Conservation (phyloP, 371 early-diverging fungal genomes). For the Rhizomucor miehei region DNA sequence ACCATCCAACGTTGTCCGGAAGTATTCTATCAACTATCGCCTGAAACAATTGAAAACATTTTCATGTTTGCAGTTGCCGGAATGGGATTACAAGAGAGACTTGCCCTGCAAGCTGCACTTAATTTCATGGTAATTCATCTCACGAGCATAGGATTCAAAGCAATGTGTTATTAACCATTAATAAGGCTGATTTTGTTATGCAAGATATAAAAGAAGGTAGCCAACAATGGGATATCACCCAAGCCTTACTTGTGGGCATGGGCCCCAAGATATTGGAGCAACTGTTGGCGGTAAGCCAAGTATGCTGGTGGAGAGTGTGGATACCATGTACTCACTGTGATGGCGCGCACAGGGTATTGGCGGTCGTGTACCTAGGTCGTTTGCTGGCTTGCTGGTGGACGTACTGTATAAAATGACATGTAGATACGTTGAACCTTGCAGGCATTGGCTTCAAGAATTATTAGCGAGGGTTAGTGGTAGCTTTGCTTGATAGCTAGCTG, state of each 20-base stretch:
- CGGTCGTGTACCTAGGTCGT: constrained; percentile 69
- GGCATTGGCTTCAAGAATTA: constrained; percentile 57
- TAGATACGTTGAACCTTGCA: constrained; percentile 47
- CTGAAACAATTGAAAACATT: constrained; percentile 44
- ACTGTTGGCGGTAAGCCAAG: constrained; percentile 41
- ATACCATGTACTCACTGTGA: no score
- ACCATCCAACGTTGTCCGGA: constrained; percentile 52
- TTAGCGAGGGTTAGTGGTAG: constrained; percentile 48
- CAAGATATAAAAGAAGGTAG: constrained; percentile 43
- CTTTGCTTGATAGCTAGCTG: neutral
- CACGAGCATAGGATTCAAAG: neutral
- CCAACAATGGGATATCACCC: constrained; percentile 35
- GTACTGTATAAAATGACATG: constrained; percentile 60
- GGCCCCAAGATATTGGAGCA: constrained; percentile 57
- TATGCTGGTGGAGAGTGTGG: no score
- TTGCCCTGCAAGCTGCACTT: constrained; percentile 59
- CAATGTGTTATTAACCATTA: neutral
- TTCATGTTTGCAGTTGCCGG: constrained; percentile 55
- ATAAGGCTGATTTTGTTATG: constrained; percentile 52
- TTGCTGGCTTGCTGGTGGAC: constrained; percentile 60
- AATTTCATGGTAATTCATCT: constrained; percentile 51
- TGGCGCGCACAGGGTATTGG: constrained; percentile 60
- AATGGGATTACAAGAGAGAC: constrained; percentile 56
- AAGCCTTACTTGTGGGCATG: constrained; percentile 42
- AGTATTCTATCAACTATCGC: constrained; percentile 53